Percentiles rank a stretch among this genome's conserved stretches.
Conservation (phyloP, 257 asterid genomes). For the Petunia secreta region DNA sequence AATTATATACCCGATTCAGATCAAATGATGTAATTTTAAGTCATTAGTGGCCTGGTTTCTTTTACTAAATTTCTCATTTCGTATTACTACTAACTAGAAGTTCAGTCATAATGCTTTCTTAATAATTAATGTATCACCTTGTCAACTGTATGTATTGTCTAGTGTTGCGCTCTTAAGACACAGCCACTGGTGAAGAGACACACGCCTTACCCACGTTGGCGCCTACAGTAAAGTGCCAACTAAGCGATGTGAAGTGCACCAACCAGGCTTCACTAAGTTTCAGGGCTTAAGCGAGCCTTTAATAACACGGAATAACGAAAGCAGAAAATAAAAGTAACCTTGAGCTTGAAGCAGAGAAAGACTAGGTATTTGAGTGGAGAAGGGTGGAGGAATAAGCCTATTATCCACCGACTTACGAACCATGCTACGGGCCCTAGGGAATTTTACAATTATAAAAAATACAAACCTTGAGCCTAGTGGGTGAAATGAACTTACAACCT, state of each 20-base stretch:
- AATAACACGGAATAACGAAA: too few species aligned
- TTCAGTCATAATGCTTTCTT: not conserved
- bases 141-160: not conserved
- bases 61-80: not conserved
- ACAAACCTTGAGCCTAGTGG: not conserved
- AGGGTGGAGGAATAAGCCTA: too few species aligned
- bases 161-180: not conserved
- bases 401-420: too few species aligned
- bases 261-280: too few species aligned
- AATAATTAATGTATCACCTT: not conserved
- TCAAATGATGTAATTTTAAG: not conserved
- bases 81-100: not conserved
- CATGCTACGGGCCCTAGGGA: too few species aligned
- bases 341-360: not conserved
- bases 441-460: too few species aligned
- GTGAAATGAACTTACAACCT: not conserved
- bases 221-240: too few species aligned
- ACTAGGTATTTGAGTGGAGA: too few species aligned
- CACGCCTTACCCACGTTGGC: not conserved
- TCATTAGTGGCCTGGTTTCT: not conserved
- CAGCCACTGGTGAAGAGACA: not conserved
- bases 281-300: too few species aligned
- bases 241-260: too few species aligned
- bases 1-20: not conserved
- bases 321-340: conserved; percentile 5